phyloP scores from a whole-genome alignment of 345 rosid species.

The Salix viminalis region DNA sequence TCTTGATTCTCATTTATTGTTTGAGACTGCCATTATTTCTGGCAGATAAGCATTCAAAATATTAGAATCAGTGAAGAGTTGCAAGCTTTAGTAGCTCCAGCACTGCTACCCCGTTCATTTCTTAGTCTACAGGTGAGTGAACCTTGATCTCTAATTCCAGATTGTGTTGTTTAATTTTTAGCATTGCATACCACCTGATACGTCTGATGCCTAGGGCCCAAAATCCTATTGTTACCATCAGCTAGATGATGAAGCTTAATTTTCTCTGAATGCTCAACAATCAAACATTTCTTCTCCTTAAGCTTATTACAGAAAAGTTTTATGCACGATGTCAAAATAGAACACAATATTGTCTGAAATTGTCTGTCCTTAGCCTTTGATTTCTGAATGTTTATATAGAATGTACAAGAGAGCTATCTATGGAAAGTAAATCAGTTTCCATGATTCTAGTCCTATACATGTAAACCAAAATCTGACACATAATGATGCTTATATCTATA shows the following conservation, averaged over 20 bases:
- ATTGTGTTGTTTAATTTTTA: neutral
- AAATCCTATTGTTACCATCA: neutral
- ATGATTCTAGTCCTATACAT: too few species aligned
- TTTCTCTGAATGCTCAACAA: conserved; percentile 5
- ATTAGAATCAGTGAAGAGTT: conserved; percentile 68
- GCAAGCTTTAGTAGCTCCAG: conserved; percentile 85
- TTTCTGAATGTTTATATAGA: too few species aligned
- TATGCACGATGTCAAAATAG: too few species aligned
- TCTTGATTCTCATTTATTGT: neutral
- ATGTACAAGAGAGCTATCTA: too few species aligned
- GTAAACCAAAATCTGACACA: too few species aligned
- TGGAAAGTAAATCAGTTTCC: too few species aligned
- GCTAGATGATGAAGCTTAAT: neutral
- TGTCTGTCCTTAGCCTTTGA: too few species aligned
- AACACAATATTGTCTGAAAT: too few species aligned
- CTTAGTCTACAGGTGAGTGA: conserved; percentile 63
- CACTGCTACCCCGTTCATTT: conserved; percentile 72
- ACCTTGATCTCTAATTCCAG: neutral
- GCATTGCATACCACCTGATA: neutral
- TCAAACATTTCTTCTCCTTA: neutral
- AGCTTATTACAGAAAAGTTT: neutral
- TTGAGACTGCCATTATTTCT: conserved; percentile 10
- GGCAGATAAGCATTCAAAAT: conserved; percentile 71
- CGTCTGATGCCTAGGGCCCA: neutral
- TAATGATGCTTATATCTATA: too few species aligned